Conservation (phyloP, 805 yeast species). For the Metschnikowia corniflorae region DNA sequence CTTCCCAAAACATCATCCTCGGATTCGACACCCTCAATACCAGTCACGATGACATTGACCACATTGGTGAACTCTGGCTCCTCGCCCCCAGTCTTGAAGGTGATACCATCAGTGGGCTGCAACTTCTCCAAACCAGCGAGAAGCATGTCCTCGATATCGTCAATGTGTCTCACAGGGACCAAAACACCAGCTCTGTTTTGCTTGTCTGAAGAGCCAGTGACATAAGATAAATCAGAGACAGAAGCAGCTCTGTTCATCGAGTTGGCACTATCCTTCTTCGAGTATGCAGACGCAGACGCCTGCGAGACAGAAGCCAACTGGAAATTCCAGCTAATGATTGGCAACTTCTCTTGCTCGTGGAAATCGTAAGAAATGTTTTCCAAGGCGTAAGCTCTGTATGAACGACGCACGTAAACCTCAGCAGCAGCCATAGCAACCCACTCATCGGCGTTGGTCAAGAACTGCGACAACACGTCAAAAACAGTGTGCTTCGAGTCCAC, state of each 20-base stretch:
- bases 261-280: slow-evolving; percentile 35
- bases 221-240: slow-evolving; percentile 85
- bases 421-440: slow-evolving; percentile 95
- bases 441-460: slow-evolving; percentile 76
- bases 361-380: slow-evolving; percentile 66
- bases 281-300: slow-evolving; percentile 67
- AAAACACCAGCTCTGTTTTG: slow-evolving; percentile 82
- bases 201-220: slow-evolving; percentile 67
- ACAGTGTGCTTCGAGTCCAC: slow-evolving; percentile 95
- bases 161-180: slow-evolving; percentile 76
- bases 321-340: slow-evolving; percentile 85
- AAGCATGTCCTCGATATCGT: slow-evolving; percentile 84
- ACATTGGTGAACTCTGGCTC: slow-evolving; percentile 63
- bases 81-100: slow-evolving; percentile 31
- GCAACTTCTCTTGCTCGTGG: slow-evolving; percentile 44
- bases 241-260: slow-evolving; percentile 81
- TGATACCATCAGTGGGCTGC: slow-evolving; percentile 46
- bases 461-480: slow-evolving; percentile 92
- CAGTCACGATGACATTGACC: slow-evolving; percentile 72
- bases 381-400: slow-evolving; percentile 92
- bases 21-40: slow-evolving; percentile 66
- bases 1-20: slow-evolving; percentile 67
- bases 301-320: slow-evolving; percentile 75
- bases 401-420: slow-evolving; percentile 93
- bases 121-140: slow-evolving; percentile 69